Percentiles rank a stretch among this genome's conserved stretches.
phyloP scores from a whole-genome alignment of 768 basidiomycete species.

The Podaxis carcinomalis region DNA sequence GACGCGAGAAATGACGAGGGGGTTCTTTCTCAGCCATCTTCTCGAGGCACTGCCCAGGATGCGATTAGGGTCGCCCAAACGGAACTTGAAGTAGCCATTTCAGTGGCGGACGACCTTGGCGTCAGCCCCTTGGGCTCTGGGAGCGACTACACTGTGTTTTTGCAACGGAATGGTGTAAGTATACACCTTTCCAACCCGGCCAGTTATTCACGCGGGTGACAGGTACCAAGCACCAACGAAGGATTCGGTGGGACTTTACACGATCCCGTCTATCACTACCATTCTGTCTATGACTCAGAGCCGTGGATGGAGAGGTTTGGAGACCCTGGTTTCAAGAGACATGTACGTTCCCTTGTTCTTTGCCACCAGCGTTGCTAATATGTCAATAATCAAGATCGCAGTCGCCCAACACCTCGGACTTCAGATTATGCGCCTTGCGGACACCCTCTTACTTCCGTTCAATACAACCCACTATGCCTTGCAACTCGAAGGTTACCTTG shows the following conservation, averaged over 20 bases:
- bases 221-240: slow-evolving; percentile 38
- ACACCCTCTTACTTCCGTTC: slow-evolving; percentile 59
- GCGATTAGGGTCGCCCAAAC: slow-evolving; percentile 33
- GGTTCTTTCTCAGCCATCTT: slow-evolving; percentile 25
- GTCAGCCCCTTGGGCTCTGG: slow-evolving; percentile 69
- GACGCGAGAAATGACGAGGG: slow-evolving; percentile 66
- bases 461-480: slow-evolving; percentile 72
- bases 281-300: slow-evolving; percentile 66
- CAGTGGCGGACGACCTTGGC: slow-evolving; percentile 27
- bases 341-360: slow-evolving; percentile 36
- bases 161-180: slow-evolving; percentile 58
- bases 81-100: slow-evolving; percentile 21
- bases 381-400: slow-evolving; percentile 39
- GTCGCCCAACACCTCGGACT: slow-evolving; percentile 65
- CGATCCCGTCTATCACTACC: slow-evolving; percentile 71
- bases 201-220: neutral
- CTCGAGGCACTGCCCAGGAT: slow-evolving; percentile 15
- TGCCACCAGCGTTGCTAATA: neutral
- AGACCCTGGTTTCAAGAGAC: slow-evolving; percentile 67
- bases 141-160: slow-evolving; percentile 87
- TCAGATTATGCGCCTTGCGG: slow-evolving; percentile 51
- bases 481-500: slow-evolving; percentile 55
- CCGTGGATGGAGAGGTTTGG: slow-evolving; percentile 69
- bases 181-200: neutral
- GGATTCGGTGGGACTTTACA: slow-evolving; percentile 35